Evolutionary conservation across 1,284 basidiomycete genomes (phyloP).

Genomic region (Leccinum solheimii): DNA sequence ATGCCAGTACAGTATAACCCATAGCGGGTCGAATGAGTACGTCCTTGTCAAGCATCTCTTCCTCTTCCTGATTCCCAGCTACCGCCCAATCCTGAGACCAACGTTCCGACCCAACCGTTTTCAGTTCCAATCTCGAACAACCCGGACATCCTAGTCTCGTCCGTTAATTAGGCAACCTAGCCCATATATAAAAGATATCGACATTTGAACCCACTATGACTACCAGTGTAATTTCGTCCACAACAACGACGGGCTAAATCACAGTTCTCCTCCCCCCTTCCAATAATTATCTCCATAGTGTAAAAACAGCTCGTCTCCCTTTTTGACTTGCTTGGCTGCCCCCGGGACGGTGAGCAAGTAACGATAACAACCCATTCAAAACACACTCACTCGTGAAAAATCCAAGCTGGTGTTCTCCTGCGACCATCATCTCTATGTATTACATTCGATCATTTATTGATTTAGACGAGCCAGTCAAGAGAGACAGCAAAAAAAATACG

Average conservation of each 20-base stretch:
- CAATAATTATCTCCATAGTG: conserved; percentile 40
- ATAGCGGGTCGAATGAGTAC: too few species aligned
- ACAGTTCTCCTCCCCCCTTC: neutral
- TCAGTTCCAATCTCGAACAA: too few species aligned
- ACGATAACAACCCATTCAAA: neutral
- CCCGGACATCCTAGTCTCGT: too few species aligned
- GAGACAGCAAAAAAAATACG: conserved; percentile 10
- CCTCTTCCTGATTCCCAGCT: too few species aligned
- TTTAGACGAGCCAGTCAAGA: conserved; percentile 15
- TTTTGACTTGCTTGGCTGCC: conserved; percentile 36
- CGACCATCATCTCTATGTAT: conserved; percentile 33
- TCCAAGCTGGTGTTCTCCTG: conserved; percentile 52
- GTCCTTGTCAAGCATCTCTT: too few species aligned
- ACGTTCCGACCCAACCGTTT: too few species aligned
- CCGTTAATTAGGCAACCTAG: too few species aligned
- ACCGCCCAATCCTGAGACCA: too few species aligned
- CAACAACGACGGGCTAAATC: neutral
- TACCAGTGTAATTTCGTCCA: neutral
- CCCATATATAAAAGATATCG: neutral
- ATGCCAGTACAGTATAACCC: too few species aligned
- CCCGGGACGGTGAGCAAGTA: neutral
- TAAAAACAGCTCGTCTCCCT: conserved; percentile 45
- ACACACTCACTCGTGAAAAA: conserved; percentile 43
- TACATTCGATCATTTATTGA: conserved; percentile 8
- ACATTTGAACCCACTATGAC: neutral